These are phyloP conservation scores for Pseudogymnoascus sp. DNA, from an alignment of 2,329 filamentous ascomycete genomes.

Conservation along the genomic window DNA sequence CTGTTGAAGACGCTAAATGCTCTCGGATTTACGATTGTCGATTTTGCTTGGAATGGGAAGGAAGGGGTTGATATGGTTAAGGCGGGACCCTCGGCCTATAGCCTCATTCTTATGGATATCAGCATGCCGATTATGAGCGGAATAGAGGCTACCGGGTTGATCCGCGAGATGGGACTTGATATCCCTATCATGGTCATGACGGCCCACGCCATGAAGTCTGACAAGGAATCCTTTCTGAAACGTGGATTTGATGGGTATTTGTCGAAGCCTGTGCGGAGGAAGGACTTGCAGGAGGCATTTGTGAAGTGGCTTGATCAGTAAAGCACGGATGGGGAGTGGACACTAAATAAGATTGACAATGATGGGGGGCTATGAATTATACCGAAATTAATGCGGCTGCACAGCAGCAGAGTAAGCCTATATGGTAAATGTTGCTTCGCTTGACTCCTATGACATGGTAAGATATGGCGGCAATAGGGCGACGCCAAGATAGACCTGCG, in stretches of 20 bases:
- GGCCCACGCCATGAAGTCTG: constrained; percentile 47
- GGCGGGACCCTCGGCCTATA: constrained; percentile 34
- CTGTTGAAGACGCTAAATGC: constrained; percentile 30
- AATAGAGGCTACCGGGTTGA: constrained; percentile 40
- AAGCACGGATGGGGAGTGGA: neutral
- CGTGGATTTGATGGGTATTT: constrained; percentile 13
- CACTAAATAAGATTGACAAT: neutral
- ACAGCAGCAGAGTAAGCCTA: neutral
- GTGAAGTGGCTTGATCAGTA: neutral
- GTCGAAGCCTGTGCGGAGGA: neutral
- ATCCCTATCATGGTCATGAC: constrained; percentile 48
- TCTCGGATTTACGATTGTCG: constrained; percentile 35
- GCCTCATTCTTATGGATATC: constrained; percentile 49
- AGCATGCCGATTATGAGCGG: constrained; percentile 54
- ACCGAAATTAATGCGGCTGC: neutral
- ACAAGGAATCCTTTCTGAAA: constrained; percentile 44
- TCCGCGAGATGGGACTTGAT: constrained; percentile 34
- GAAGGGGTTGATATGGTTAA: constrained; percentile 36
- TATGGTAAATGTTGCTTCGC: neutral
- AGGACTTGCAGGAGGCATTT: neutral
- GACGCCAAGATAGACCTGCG: neutral
- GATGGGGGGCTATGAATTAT: neutral
- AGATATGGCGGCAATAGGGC: neutral
- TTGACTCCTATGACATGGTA: neutral
- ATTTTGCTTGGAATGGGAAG: constrained; percentile 35